Evolutionary conservation across 495 filamentous ascomycete species (phyloP).

Genomic region (Parachaetomium inaequale): DNA sequence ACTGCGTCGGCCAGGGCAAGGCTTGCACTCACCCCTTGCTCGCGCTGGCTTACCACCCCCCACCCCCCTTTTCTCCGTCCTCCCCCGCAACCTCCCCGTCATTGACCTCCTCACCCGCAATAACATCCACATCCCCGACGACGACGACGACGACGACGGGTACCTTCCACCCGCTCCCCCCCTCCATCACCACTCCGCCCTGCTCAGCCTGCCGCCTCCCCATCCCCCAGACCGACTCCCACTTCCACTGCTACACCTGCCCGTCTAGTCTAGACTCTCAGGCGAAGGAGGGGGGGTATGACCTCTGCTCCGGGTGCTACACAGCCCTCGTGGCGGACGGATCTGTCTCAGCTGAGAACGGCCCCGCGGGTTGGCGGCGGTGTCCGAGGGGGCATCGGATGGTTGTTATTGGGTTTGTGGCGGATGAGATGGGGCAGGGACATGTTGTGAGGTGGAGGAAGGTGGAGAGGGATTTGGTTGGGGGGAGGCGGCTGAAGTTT

Average conservation of each 20-base stretch:
- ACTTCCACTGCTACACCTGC: conserved; percentile 68
- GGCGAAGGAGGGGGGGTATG: conserved; percentile 71
- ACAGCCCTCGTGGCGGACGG: conserved; percentile 54
- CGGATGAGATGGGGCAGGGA: neutral
- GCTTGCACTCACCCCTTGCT: conserved; percentile 76
- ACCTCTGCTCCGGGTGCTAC: conserved; percentile 79
- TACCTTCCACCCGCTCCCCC: conserved; percentile 48
- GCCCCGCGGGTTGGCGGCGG: conserved; percentile 72
- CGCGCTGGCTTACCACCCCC: conserved; percentile 50
- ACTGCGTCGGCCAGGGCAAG: conserved; percentile 71
- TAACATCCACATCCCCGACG: neutral
- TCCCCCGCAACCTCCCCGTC: neutral
- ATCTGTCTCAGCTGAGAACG: conserved; percentile 68
- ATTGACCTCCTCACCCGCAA: conserved; percentile 12
- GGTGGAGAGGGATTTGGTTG: conserved; percentile 62
- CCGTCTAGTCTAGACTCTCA: neutral
- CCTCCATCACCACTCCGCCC: conserved; percentile 60
- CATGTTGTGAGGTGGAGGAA: conserved; percentile 36
- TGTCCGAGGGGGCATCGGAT: conserved; percentile 77
- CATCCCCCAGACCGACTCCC: conserved; percentile 62
- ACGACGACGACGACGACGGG: conserved; percentile 34
- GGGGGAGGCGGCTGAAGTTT: conserved; percentile 53
- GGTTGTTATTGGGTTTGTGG: conserved; percentile 68
- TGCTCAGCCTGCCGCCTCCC: conserved; percentile 71
- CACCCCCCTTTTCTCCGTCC: conserved; percentile 11